Conservation (phyloP, 352 stramenopile species). For the Globisporangium paddicum region DNA sequence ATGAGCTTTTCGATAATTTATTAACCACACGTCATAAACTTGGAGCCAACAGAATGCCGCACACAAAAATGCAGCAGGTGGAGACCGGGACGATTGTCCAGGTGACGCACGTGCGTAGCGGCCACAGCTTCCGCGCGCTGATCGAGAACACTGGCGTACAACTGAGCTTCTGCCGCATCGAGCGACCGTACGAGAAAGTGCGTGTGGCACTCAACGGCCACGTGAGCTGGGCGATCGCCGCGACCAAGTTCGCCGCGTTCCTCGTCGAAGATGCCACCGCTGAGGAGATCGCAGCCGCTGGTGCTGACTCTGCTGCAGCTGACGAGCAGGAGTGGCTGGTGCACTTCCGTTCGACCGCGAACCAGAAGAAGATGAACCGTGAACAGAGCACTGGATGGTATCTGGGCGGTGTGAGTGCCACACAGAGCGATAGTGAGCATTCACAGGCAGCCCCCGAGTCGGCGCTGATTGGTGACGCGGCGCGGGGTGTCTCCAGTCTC, state of each 20-base stretch:
- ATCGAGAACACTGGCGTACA: slow-evolving; percentile 29
- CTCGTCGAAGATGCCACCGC: slow-evolving; percentile 32
- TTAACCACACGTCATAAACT: slow-evolving; percentile 6
- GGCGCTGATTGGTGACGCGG: slow-evolving; percentile 48
- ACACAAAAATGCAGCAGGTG: slow-evolving; percentile 14
- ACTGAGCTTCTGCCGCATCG: slow-evolving; percentile 56
- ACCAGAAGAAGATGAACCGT: slow-evolving; percentile 69
- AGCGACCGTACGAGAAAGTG: slow-evolving; percentile 74
- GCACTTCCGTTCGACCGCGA: slow-evolving; percentile 49
- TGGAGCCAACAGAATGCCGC: no score
- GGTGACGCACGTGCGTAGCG: slow-evolving; percentile 35
- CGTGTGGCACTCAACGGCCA: slow-evolving; percentile 66
- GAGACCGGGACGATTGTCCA: slow-evolving; percentile 62
- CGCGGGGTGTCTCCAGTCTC: slow-evolving; percentile 32
- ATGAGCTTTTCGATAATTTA: not conserved
- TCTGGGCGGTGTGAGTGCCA: slow-evolving; percentile 23
- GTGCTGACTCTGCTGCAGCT: not conserved
- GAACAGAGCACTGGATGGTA: slow-evolving; percentile 48
- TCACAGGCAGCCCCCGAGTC: slow-evolving; percentile 2
- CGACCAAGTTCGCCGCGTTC: slow-evolving; percentile 68
- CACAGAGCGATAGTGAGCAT: not conserved
- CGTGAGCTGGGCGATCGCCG: slow-evolving; percentile 52
- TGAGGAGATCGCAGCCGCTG: not conserved
- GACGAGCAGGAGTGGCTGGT: slow-evolving; percentile 1
- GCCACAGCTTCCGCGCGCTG: slow-evolving; percentile 41